Conservation (phyloP, 1,139 yeast genomes). For the Saccharomyces hybrid region DNA sequence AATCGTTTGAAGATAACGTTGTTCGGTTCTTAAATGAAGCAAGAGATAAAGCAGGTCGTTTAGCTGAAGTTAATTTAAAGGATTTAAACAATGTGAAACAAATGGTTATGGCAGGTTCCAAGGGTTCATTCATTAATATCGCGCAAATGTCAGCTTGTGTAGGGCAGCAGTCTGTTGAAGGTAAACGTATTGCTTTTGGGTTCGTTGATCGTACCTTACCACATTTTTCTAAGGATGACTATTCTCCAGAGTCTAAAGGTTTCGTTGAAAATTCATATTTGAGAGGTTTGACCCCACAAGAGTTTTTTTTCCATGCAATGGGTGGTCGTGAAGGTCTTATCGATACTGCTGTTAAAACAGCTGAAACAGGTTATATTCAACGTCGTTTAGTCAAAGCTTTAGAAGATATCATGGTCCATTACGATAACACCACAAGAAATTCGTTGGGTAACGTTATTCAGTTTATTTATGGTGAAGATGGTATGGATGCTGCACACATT, state of each 20-base stretch:
- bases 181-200: constrained; percentile 98
- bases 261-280: constrained; percentile 95
- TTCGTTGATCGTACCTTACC: constrained; percentile 94
- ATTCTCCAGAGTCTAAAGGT: constrained; percentile 96
- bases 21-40: constrained; percentile 94
- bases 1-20: constrained; percentile 95
- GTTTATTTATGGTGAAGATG: constrained; percentile 98
- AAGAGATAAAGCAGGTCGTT: constrained; percentile 98
- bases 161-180: constrained; percentile 99
- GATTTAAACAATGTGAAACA: constrained; percentile 94
- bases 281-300: constrained; percentile 97
- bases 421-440: constrained; percentile 97
- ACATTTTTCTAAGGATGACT: constrained; percentile 97
- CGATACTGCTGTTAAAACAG: constrained; percentile 98
- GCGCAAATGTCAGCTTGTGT: constrained; percentile 99
- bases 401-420: constrained; percentile 98
- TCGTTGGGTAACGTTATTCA: constrained; percentile 95
- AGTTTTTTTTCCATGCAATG: constrained; percentile 99
- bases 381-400: constrained; percentile 97
- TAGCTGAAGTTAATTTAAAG: constrained; percentile 93
- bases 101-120: constrained; percentile 98
- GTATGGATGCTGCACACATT: constrained; percentile 95
- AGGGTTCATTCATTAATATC: constrained; percentile 97
- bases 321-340: constrained; percentile 99
- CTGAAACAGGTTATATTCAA: constrained; percentile 98